Percentiles rank a stretch among this genome's conserved stretches.
Evolutionary conservation across 78 protist species (phyloP).

Genomic region (Bodo saltans): DNA sequence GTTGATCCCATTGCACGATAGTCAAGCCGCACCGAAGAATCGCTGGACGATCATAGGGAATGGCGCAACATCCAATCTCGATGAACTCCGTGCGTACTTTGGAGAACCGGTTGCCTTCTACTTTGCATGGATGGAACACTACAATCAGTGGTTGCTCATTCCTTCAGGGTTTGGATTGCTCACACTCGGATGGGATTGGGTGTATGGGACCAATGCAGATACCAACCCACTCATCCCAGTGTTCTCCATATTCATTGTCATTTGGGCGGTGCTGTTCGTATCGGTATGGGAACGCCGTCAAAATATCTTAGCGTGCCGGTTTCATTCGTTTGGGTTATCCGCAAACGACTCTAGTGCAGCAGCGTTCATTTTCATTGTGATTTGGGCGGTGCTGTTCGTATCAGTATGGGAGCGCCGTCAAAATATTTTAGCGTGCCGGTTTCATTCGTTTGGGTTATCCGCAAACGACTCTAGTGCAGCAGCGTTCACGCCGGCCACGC

Average conservation of each 20-base stretch:
- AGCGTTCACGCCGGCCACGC: too few species aligned
- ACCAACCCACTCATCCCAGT: not conserved
- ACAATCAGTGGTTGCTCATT: not conserved
- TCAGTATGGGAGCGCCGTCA: not conserved
- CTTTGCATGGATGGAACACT: constrained; percentile 25
- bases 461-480: not conserved
- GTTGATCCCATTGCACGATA: too few species aligned
- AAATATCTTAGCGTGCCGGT: not conserved
- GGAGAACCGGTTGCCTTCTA: not conserved
- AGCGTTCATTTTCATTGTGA: not conserved
- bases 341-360: not conserved
- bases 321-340: not conserved
- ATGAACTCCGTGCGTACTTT: constrained; percentile 17
- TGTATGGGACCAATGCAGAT: not conserved
- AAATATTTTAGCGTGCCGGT: not conserved
- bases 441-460: not conserved
- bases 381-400: constrained; percentile 4
- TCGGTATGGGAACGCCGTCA: not conserved
- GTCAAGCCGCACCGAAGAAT: too few species aligned
- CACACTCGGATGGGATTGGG: not conserved
- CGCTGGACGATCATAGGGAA: too few species aligned
- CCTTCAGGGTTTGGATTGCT: not conserved
- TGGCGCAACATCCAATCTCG: too few species aligned
- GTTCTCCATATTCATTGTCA: not conserved
- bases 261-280: constrained; percentile 28